A percentile compares a stretch with the other conserved stretches of the same genome.
These are phyloP conservation scores for Penicillium glabrum DNA, from an alignment of 2,329 filamentous ascomycete species.

Conservation along the genomic window DNA sequence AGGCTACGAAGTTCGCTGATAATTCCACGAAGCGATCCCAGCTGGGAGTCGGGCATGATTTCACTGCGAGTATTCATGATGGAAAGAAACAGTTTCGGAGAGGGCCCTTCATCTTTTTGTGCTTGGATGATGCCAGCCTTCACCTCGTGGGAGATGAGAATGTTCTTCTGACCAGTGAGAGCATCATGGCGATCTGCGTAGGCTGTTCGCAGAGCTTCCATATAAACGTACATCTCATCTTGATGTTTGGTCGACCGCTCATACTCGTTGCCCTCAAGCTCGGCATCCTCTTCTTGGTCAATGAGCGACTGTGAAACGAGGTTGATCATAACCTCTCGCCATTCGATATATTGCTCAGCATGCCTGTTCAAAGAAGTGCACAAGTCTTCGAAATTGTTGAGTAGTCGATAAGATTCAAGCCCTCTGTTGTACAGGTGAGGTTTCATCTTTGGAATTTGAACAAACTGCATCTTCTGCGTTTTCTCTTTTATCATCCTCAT, in stretches of 20 bases:
- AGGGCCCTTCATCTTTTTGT: slow-evolving; percentile 64
- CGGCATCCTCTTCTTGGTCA: slow-evolving; percentile 74
- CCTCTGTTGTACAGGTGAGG: slow-evolving; percentile 58
- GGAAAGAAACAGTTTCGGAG: slow-evolving; percentile 62
- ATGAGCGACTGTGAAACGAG: slow-evolving; percentile 74
- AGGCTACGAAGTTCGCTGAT: slow-evolving; percentile 69
- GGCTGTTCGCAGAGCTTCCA: slow-evolving; percentile 71
- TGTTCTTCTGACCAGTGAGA: slow-evolving; percentile 74
- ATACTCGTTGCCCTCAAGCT: slow-evolving; percentile 86
- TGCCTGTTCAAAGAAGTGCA: slow-evolving; percentile 69
- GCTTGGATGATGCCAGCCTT: slow-evolving; percentile 62
- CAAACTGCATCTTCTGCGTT: slow-evolving; percentile 56
- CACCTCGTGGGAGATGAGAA: slow-evolving; percentile 72
- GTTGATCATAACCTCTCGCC: slow-evolving; percentile 71
- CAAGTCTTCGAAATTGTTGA: slow-evolving; percentile 67
- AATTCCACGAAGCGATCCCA: slow-evolving; percentile 68
- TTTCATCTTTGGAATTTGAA: slow-evolving; percentile 62
- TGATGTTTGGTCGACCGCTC: slow-evolving; percentile 83
- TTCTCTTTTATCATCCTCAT: slow-evolving; percentile 64
- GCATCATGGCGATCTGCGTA: slow-evolving; percentile 77
- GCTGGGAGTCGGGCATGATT: slow-evolving; percentile 46
- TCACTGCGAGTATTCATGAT: slow-evolving; percentile 48
- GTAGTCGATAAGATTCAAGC: slow-evolving; percentile 68
- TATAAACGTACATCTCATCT: slow-evolving; percentile 84
- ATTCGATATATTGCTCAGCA: slow-evolving; percentile 68